These are phyloP conservation scores for Salvia sclarea DNA, from an alignment of 305 asterid genomes.

Conservation along the genomic window DNA sequence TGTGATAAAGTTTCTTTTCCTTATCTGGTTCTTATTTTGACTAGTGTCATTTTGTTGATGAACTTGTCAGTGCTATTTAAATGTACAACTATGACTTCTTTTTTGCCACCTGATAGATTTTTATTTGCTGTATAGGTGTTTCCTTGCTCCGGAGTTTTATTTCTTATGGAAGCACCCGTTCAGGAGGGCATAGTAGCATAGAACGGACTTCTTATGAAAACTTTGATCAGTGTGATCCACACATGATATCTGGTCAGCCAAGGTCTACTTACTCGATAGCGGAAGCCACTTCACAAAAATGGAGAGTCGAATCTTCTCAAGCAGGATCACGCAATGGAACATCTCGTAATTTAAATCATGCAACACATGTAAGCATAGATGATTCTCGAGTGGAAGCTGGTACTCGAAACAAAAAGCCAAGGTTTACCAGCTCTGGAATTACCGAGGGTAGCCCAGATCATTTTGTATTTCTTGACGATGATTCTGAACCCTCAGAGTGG, in stretches of 20 bases:
- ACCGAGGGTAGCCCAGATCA: conserved; percentile 61
- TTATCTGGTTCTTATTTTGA: not conserved
- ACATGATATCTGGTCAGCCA: conserved; percentile 19
- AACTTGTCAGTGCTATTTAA: not conserved
- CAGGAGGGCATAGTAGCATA: conserved; percentile 43
- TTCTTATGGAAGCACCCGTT: conserved; percentile 40
- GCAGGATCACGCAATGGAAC: conserved; percentile 59
- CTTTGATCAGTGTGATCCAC: conserved; percentile 35
- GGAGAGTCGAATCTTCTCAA: conserved; percentile 63
- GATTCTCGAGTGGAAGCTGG: conserved; percentile 43
- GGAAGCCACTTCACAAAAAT: conserved; percentile 46
- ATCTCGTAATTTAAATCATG: conserved; percentile 38
- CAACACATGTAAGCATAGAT: conserved; percentile 36
- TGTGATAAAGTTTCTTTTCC: not conserved
- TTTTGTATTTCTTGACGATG: conserved; percentile 73
- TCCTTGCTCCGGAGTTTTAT: conserved; percentile 44
- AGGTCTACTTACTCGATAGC: conserved; percentile 38
- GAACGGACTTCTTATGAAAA: conserved; percentile 50
- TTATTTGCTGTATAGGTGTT: conserved; percentile 46
- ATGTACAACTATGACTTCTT: conserved; percentile 11
- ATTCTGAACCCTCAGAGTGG: conserved; percentile 76
- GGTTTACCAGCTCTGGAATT: conserved; percentile 22
- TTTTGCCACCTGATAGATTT: conserved; percentile 23
- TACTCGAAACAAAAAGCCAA: conserved; percentile 36
- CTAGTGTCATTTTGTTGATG: not conserved